Base-by-base conservation (phyloP, 2,329 filamentous ascomycete genomes). In the Xylariaceae sp. region DNA sequence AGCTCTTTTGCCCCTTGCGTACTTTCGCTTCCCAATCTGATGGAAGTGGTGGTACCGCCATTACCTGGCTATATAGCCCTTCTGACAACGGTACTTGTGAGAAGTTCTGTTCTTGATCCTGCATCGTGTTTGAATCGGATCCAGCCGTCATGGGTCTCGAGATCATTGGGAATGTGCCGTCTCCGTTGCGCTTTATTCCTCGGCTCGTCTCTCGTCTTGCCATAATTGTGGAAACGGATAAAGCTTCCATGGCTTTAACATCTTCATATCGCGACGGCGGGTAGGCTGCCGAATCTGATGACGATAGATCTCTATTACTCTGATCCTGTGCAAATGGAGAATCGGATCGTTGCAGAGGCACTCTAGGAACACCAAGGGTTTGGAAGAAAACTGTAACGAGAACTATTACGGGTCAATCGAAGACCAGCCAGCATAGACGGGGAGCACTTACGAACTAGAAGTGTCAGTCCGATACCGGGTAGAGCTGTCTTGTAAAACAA, bases 221-320 rank as follows among this genome's bases (percentile, higher is more conserved):
- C 67, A 69, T 38, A 65, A 74, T 75, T 2, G 70, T 68, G 1
- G 68, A 66, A 18, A 72, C 67, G 1, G 70, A 66, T 44, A 67
- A 64, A 18, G 69, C 63, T 11, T 71, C 71, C n/a, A 66, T 62
- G 7, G 65, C 68, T 60, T 80, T 80, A 4, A 79, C 51, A 44
- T 79, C 76, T 47, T 80, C 75, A 50, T 76, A 80, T 45, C 73
- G 74, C 36, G 68, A 73, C 2, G 75, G 73, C 1, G 75, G 73
- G 28, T 73, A 74, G 13, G 72, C 70, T 14, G 59, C 48, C 12
- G 74, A 73, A 42, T 73, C 70, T 6, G 73, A 70, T 7, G 75
- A 74, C 1, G 73, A 72, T 17, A 75, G 54, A 33, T 75, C 71
- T 47, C 69, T 70, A 51, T 63, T 68, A 17, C 67, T 68, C 36